These are phyloP conservation scores for Aureobasidium leucospermi DNA, from an alignment of 2,329 filamentous ascomycete genomes.

Conservation along the genomic window DNA sequence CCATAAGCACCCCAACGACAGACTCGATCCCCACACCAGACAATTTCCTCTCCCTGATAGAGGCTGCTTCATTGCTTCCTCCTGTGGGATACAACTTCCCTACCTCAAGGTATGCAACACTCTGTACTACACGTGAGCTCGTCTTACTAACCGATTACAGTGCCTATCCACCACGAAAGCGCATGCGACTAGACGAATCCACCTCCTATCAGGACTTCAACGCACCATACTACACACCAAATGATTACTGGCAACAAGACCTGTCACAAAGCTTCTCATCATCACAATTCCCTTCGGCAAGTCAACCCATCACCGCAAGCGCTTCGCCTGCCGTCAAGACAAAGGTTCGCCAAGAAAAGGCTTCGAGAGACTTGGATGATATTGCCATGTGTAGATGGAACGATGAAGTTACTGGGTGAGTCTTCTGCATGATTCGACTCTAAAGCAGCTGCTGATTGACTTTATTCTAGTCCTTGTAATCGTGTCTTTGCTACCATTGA, in stretches of 20 bases:
- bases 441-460: neutral
- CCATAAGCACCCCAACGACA: constrained; percentile 14
- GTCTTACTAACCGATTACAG: neutral
- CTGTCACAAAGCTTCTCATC: neutral
- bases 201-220: neutral
- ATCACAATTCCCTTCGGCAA: neutral
- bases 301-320: neutral
- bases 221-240: neutral
- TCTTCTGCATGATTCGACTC: neutral
- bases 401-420: constrained; percentile 8
- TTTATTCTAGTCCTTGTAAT: constrained; percentile 12
- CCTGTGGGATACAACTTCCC: neutral
- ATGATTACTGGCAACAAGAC: neutral
- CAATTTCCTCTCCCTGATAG: constrained; percentile 12
- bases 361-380: neutral
- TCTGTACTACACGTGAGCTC: no score
- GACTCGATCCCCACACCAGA: constrained; percentile 5
- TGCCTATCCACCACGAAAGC: constrained; percentile 1
- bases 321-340: neutral
- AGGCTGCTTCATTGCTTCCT: constrained; percentile 2
- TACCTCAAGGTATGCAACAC: neutral
- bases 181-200: constrained; percentile 8
- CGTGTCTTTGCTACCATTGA: constrained; percentile 38
- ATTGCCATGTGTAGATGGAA: constrained; percentile 7
- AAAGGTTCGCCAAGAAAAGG: neutral